Base-by-base conservation (phyloP, 192 early-diverging fungal species). In the Phycomyces blakesleeanus region DNA sequence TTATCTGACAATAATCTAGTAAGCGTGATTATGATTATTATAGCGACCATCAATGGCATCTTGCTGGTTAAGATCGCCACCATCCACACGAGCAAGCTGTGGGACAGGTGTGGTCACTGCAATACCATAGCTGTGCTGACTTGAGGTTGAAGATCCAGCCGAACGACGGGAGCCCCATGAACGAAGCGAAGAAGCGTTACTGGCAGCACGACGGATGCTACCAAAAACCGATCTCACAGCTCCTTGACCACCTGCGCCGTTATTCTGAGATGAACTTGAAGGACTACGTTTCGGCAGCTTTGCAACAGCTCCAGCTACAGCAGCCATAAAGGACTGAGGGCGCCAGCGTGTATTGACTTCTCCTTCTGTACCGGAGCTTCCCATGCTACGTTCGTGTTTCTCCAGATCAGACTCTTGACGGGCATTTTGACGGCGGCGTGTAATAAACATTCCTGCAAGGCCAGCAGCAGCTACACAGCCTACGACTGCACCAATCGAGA, bases 381-480 rank as follows among this genome's bases (percentile, higher is more conserved):
- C 21, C 27, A 51, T 21, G 25, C 34, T 29, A 20, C 52, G 21
- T 5, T 54, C 24, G 5, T 22, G 24, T 29, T 54, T 29, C 49
- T 65, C 63, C 26, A 69, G 16, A 26, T 63, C 61, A 37, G 62
- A 38, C 12, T 67, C 55, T n/a, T 62, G 52, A 16, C 14, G 42
- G 11, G 40, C 55, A 29, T 51, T 34, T 24, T 55, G 54, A 34
- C 55, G 59, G 41, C 61, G 63, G 1, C 53, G 54, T 18, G 61
- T 66, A 24, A 72, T 63, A 37, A 72, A 63, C 64, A 72, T 66
- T 18, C 71, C 71, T 1, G 71, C 71, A 11, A 72, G 29, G 37
- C 71, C 71, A 21, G 58, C 71, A 21, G 71, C 71, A 15, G 71
- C 71, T 42, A 72, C 49, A 53, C 64, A 66, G 15, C 71, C 71